Evolutionary conservation across 768 basidiomycete genomes (phyloP).

Genomic region (Ramaria rubella): DNA sequence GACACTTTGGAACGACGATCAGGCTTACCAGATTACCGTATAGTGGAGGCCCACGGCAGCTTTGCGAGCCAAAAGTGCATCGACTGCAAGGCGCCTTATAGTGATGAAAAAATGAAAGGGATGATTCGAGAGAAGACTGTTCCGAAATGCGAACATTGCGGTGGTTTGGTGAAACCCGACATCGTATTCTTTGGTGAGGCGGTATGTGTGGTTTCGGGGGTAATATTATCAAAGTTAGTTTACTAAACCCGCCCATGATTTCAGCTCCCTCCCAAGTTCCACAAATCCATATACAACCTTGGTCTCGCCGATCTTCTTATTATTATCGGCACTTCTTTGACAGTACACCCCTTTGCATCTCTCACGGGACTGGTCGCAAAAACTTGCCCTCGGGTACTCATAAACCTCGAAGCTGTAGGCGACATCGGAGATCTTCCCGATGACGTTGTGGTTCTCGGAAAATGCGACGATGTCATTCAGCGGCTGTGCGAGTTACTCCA

Average conservation of each 20-base stretch:
- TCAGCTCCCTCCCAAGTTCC: conserved; percentile 72
- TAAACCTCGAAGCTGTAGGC: conserved; percentile 83
- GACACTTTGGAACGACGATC: conserved; percentile 87
- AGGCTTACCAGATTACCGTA: conserved; percentile 62
- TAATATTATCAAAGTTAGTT: background rate
- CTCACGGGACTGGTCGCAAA: conserved; percentile 52
- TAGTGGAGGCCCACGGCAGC: conserved; percentile 95
- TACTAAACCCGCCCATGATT: background rate
- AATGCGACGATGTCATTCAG: conserved; percentile 62
- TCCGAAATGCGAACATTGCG: conserved; percentile 61
- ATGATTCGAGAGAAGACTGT: conserved; percentile 56
- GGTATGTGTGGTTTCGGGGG: conserved; percentile 33
- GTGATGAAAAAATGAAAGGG: conserved; percentile 60
- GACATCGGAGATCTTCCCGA: conserved; percentile 45
- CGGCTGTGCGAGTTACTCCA: conserved; percentile 62
- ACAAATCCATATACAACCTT: conserved; percentile 46
- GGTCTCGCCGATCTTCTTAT: conserved; percentile 76
- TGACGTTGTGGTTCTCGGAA: conserved; percentile 60
- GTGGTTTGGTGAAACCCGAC: conserved; percentile 83
- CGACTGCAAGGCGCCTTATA: conserved; percentile 53
- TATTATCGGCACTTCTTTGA: conserved; percentile 85
- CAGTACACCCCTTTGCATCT: conserved; percentile 81
- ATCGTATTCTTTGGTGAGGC: conserved; percentile 90
- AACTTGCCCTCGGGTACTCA: conserved; percentile 72
- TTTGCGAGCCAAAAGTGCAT: conserved; percentile 87